Base-by-base conservation (phyloP, 2,329 filamentous ascomycete species). In the Aspergillus thermomutatus region DNA sequence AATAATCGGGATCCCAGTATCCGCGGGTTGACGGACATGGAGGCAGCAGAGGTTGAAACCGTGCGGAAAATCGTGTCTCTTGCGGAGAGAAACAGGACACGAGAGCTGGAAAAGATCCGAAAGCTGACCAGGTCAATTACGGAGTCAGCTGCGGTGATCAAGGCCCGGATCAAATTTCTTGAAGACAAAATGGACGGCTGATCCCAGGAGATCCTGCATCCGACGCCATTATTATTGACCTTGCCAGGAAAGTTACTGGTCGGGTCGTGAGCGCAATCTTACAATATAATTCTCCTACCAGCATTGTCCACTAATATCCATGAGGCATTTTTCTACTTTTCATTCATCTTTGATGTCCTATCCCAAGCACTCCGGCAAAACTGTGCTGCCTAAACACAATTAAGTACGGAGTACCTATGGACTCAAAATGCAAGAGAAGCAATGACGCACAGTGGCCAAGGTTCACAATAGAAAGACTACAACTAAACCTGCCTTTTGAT, bases 1-100 rank as follows among this genome's bases (percentile, higher is more conserved):
- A 51, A 56, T 10, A 25, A 62, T n/a, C 52, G n/a, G 1, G 27
- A 49, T 41, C 21, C 49, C 31, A 14, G 55, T 46, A 34, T 34
- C 11, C 49, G 54, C 5, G 49, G 53, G 11, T 23, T 68, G 48
- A 61, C 55, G 19, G 58, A 59, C 4, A 49, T 54, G 57, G 63
- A 68, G 53, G 48, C 53, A 37, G 60, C 60, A 8, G 67, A 70
- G 54, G 25, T 66, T 19, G 54, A 68, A 49, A 65, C 60, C 10
- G 50, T 63, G 23, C 61, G 60, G 41, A 53, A 56, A 34, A 55
- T 68, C 40, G 52, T 60, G 27, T 47, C 53, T 9, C 41, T 57
- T 19, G 60, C 56, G n/a, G 65, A 64, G 26, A 53, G 51, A 34
- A 70, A 66, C 49, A 43, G 62, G 34, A 56, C 37, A 10, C 59